phyloP scores from a whole-genome alignment of 1,284 basidiomycete species.

The Naganishia sp. region DNA sequence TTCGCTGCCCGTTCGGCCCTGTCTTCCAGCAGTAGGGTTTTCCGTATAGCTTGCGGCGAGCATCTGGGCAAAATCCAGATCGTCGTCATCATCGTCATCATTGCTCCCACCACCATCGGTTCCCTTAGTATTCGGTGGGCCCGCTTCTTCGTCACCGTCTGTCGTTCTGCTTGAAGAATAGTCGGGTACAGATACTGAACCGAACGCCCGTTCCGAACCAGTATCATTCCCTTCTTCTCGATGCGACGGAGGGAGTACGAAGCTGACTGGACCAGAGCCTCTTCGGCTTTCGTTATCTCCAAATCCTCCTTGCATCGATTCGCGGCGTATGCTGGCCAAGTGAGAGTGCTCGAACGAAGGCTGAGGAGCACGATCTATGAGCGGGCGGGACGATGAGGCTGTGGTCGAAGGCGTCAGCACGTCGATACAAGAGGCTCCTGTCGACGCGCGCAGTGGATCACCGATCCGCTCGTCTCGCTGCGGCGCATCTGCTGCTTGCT shows the following conservation, averaged over 20 bases:
- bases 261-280: slow-evolving; percentile 32
- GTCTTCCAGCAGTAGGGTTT: slow-evolving; percentile 30
- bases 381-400: slow-evolving; percentile 20
- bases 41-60: slow-evolving; percentile 38
- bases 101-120: slow-evolving; percentile 22
- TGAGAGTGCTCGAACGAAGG: slow-evolving; percentile 12
- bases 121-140: too few relatives aligned
- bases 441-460: not conserved
- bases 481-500: not conserved
- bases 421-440: not conserved
- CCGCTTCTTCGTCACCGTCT: not conserved
- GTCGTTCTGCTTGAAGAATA: not conserved
- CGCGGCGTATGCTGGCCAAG: slow-evolving; percentile 20
- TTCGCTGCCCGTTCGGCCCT: slow-evolving; percentile 36
- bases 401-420: slow-evolving; percentile 16
- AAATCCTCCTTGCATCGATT: slow-evolving; percentile 1
- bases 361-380: slow-evolving; percentile 4
- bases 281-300: slow-evolving; percentile 26
- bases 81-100: slow-evolving; percentile 40
- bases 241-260: slow-evolving; percentile 27
- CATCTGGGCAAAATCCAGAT: slow-evolving; percentile 46
- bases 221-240: slow-evolving; percentile 12
- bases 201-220: slow-evolving; percentile 7
- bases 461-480: not conserved
- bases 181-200: not conserved